These are phyloP conservation scores for Russula sp. DNA, from an alignment of 768 basidiomycete species.

Conservation along the genomic window DNA sequence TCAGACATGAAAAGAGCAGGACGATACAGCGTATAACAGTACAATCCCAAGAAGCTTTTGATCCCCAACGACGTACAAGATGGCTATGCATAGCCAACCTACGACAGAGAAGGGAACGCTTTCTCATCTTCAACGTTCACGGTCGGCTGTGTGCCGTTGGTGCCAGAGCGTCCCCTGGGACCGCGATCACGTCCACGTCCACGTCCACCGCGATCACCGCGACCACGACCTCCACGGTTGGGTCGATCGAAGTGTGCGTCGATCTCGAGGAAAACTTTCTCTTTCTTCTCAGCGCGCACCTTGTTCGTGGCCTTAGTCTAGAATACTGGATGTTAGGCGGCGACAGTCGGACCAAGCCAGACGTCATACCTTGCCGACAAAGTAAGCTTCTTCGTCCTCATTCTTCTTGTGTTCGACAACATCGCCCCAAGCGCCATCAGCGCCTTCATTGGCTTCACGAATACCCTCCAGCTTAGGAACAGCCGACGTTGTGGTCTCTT, in stretches of 20 bases:
- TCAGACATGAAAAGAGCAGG: constrained; percentile 25
- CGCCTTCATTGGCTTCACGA: constrained; percentile 78
- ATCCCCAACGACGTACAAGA: constrained; percentile 22
- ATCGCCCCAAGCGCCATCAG: constrained; percentile 67
- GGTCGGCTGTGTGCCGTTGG: constrained; percentile 36
- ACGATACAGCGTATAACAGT: constrained; percentile 28
- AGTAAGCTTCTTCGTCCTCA: constrained; percentile 72
- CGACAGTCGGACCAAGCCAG: neutral
- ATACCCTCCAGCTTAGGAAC: constrained; percentile 73
- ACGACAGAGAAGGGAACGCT: constrained; percentile 87
- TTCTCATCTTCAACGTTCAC: constrained; percentile 79
- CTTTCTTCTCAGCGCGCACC: constrained; percentile 73
- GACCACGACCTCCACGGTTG: constrained; percentile 59
- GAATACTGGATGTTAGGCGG: neutral
- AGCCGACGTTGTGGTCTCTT: constrained; percentile 51
- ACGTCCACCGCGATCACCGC: constrained; percentile 44
- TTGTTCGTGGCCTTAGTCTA: constrained; percentile 69
- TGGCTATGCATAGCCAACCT: constrained; percentile 19
- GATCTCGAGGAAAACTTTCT: constrained; percentile 90
- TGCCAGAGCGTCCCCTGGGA: constrained; percentile 41
- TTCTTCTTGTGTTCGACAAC: constrained; percentile 61
- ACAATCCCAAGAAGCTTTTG: constrained; percentile 30
- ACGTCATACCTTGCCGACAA: constrained; percentile 75
- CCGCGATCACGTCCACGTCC: constrained; percentile 40
- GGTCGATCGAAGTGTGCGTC: constrained; percentile 87